phyloP scores from a whole-genome alignment of 2,329 filamentous ascomycete genomes.

The Fusarium robinianum region DNA sequence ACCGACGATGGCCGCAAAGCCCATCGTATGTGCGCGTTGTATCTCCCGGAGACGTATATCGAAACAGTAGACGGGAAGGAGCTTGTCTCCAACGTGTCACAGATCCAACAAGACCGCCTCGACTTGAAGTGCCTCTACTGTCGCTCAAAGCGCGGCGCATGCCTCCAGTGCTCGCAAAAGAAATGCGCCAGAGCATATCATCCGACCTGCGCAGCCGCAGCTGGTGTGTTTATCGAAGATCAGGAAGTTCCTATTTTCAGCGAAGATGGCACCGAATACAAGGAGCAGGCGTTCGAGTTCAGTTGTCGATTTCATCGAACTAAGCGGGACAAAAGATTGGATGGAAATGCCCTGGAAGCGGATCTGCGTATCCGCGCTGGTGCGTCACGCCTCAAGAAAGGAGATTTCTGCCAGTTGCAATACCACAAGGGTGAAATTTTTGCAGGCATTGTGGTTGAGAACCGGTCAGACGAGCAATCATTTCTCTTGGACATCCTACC shows the following conservation, averaged over 20 bases:
- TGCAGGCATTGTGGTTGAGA: constrained; percentile 85
- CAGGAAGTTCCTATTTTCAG: constrained; percentile 84
- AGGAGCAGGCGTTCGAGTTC: constrained; percentile 88
- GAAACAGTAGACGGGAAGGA: constrained; percentile 72
- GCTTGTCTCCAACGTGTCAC: constrained; percentile 75
- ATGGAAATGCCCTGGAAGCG: constrained; percentile 70
- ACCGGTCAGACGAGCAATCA: constrained; percentile 73
- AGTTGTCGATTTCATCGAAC: constrained; percentile 92
- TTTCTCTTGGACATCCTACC: constrained; percentile 83
- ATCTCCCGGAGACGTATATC: constrained; percentile 90
- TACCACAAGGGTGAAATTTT: constrained; percentile 85
- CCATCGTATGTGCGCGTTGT: constrained; percentile 86
- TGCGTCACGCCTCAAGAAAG: constrained; percentile 68
- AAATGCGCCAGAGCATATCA: constrained; percentile 95
- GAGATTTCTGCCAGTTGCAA: constrained; percentile 86
- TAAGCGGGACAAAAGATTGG: constrained; percentile 78
- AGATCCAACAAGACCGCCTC: constrained; percentile 82
- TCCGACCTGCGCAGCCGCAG: constrained; percentile 89
- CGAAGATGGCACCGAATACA: constrained; percentile 90
- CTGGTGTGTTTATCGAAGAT: constrained; percentile 89
- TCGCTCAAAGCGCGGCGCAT: constrained; percentile 90
- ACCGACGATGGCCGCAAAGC: constrained; percentile 88
- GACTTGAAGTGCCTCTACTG: constrained; percentile 96
- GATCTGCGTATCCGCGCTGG: constrained; percentile 70
- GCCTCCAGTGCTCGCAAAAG: constrained; percentile 94